A percentile compares a stretch with the other conserved stretches of the same genome.
These are phyloP conservation scores for Metschnikowia hibisci DNA, from an alignment of 805 yeast genomes.

Conservation along the genomic window DNA sequence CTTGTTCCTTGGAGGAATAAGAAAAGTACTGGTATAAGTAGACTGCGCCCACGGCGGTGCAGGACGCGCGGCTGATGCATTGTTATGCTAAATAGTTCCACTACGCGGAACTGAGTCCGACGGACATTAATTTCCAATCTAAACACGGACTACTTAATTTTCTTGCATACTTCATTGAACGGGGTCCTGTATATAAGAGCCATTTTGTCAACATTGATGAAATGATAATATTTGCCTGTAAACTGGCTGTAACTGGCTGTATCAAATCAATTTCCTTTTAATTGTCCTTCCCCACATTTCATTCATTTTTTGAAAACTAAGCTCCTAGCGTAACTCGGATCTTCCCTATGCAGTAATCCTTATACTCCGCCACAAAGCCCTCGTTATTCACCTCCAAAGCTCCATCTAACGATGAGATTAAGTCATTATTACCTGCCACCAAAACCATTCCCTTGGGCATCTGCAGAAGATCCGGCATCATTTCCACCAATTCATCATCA, in stretches of 20 bases:
- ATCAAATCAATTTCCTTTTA: no score
- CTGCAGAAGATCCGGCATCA: conserved; percentile 28
- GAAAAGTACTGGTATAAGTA: background rate
- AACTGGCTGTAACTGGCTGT: no score
- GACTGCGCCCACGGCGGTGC: conserved; percentile 5
- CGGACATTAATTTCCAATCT: background rate
- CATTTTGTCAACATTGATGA: no score
- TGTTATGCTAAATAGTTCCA: background rate
- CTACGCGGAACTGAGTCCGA: no score
- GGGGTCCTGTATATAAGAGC: no score
- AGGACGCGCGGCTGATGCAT: conserved; percentile 6
- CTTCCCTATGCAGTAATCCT: conserved; percentile 42
- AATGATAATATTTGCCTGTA: no score
- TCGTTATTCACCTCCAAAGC: conserved; percentile 31
- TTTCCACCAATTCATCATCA: conserved; percentile 30
- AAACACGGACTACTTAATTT: background rate
- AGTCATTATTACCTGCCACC: conserved; percentile 37
- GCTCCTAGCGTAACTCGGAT: conserved; percentile 34
- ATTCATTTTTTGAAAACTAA: conserved; percentile 1
- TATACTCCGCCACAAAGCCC: conserved; percentile 34
- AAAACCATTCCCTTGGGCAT: conserved; percentile 42
- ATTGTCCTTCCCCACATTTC: no score
- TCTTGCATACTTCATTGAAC: no score
- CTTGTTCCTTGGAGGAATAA: background rate
- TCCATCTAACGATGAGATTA: conserved; percentile 35